Conservation (phyloP, 352 stramenopile genomes). For the Pythium sukuiense region DNA sequence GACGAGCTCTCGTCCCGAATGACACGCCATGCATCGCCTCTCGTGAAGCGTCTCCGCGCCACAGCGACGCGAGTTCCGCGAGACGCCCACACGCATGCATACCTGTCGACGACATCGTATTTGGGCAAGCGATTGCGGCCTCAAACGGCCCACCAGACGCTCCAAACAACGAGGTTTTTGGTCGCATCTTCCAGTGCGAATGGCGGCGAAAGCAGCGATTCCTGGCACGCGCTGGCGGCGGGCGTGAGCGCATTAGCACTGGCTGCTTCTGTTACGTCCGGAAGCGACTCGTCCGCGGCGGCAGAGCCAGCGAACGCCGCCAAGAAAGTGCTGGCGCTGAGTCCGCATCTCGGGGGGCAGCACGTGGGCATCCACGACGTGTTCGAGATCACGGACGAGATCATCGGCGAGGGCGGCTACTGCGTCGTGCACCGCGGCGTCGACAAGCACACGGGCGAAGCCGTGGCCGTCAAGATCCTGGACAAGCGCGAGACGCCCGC, state of each 20-base stretch:
- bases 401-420: conserved; percentile 80
- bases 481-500: conserved; percentile 76
- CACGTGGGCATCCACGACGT: conserved; percentile 51
- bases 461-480: conserved; percentile 81
- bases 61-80: conserved; percentile 5
- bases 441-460: conserved; percentile 59
- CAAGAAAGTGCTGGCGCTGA: conserved; percentile 9
- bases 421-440: conserved; percentile 75
- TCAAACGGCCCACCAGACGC: neutral
- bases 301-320: conserved; percentile 9
- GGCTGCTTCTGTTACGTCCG: neutral
- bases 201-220: neutral
- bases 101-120: neutral
- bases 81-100: neutral
- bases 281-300: neutral
- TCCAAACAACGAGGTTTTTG: neutral
- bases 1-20: conserved; percentile 2
- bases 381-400: conserved; percentile 79
- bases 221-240: conserved; percentile 20
- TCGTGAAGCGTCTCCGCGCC: conserved; percentile 13
- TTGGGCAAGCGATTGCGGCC: conserved; percentile 20
- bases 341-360: conserved; percentile 12
- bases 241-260: conserved; percentile 17
- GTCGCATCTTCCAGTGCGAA: neutral
- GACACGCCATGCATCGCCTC: conserved; percentile 12